Evolutionary conservation across 2,329 filamentous ascomycete genomes (phyloP).

Genomic region (Whalleya microplaca): DNA sequence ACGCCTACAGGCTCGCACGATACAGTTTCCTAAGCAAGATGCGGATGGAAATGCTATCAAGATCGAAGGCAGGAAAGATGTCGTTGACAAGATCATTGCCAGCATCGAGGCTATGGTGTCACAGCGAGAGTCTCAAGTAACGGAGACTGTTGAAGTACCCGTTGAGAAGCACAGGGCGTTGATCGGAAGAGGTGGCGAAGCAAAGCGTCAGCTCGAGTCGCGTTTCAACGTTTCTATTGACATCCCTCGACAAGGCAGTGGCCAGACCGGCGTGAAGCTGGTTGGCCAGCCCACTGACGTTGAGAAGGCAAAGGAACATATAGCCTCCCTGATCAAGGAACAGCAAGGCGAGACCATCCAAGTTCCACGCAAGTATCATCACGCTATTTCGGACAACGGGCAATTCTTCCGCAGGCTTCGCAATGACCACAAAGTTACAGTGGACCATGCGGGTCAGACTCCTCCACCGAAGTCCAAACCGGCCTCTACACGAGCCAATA

Average conservation of each 20-base stretch:
- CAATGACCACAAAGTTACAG: constrained; percentile 83
- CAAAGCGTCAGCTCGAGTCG: constrained; percentile 81
- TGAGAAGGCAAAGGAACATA: constrained; percentile 84
- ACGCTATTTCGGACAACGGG: constrained; percentile 83
- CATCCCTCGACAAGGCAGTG: constrained; percentile 86
- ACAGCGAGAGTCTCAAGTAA: constrained; percentile 83
- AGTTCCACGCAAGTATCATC: constrained; percentile 81
- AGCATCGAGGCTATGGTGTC: constrained; percentile 80
- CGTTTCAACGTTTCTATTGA: constrained; percentile 87
- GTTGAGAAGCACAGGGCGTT: constrained; percentile 87
- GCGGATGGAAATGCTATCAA: constrained; percentile 82
- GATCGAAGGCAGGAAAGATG: constrained; percentile 79
- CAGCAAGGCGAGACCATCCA: constrained; percentile 87
- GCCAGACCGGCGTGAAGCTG: constrained; percentile 84
- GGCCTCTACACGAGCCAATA: constrained; percentile 58
- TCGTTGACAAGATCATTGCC: constrained; percentile 87
- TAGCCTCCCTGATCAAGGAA: constrained; percentile 77
- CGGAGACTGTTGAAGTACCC: constrained; percentile 78
- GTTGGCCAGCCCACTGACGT: constrained; percentile 79
- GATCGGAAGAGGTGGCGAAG: constrained; percentile 90
- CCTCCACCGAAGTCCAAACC: constrained; percentile 70
- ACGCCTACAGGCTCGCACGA: constrained; percentile 81
- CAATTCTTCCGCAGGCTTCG: constrained; percentile 91
- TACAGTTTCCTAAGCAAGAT: constrained; percentile 92
- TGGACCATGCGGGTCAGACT: constrained; percentile 85